These are phyloP conservation scores for Lepidium africanum DNA, from an alignment of 345 rosid species.

Conservation along the genomic window DNA sequence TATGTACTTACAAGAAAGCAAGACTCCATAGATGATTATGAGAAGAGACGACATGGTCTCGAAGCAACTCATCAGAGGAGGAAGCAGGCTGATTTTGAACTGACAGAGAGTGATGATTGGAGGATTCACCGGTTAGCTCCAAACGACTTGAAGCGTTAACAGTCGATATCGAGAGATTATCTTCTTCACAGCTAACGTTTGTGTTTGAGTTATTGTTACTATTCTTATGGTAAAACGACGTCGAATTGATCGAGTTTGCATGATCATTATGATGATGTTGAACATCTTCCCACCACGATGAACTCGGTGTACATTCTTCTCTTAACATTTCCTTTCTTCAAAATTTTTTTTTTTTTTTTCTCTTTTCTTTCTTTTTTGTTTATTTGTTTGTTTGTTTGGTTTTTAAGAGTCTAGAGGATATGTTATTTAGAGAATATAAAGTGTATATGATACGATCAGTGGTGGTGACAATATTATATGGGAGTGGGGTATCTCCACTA, in stretches of 20 bases:
- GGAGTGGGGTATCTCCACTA: conserved; percentile 57
- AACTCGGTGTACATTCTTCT: conserved; percentile 44
- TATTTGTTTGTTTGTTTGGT: background rate
- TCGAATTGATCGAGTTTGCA: conserved; percentile 39
- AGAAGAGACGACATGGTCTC: conserved; percentile 41
- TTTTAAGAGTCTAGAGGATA: conserved; percentile 21
- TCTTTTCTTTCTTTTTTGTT: background rate
- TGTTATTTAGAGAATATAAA: conserved; percentile 30
- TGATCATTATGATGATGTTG: conserved; percentile 11
- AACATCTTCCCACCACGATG: conserved; percentile 59
- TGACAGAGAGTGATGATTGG: conserved; percentile 28
- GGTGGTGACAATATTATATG: conserved; percentile 52
- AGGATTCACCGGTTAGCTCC: conserved; percentile 49
- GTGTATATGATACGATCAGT: conserved; percentile 29
- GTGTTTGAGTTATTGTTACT: conserved; percentile 11
- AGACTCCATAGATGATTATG: conserved; percentile 62
- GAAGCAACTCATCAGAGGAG: conserved; percentile 40
- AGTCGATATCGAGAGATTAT: conserved; percentile 48
- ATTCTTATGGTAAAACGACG: conserved; percentile 21
- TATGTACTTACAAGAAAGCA: conserved; percentile 50
- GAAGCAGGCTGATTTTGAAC: conserved; percentile 27
- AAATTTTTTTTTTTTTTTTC: background rate
- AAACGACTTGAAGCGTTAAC: conserved; percentile 58
- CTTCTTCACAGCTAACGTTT: conserved; percentile 55
- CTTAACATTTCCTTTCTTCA: conserved; percentile 21